A percentile compares a stretch with the other conserved stretches of the same genome.
Conservation (phyloP, 2,329 filamentous ascomycete genomes). For the Chaetothyriales sp. region DNA sequence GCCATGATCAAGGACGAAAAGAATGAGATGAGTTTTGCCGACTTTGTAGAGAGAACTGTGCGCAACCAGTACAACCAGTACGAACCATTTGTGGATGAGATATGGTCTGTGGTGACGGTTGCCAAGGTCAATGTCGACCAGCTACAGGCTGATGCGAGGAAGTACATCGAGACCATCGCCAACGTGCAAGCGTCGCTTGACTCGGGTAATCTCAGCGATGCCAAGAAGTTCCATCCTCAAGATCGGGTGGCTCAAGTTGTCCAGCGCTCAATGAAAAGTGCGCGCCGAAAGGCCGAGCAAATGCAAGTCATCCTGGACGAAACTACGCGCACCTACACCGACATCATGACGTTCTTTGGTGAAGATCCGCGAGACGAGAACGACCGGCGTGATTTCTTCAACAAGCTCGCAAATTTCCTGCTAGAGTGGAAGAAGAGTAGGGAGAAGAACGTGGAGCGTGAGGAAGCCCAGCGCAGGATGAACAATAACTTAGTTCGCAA, state of each 20-base stretch:
- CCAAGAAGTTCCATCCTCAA: slow-evolving; percentile 95
- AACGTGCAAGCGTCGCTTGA: slow-evolving; percentile 88
- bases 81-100: slow-evolving; percentile 77
- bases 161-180: slow-evolving; percentile 86
- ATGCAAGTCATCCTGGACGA: slow-evolving; percentile 87
- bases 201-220: slow-evolving; percentile 83
- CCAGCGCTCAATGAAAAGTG: slow-evolving; percentile 91
- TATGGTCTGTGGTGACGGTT: slow-evolving; percentile 56
- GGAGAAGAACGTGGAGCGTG: slow-evolving; percentile 74
- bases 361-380: slow-evolving; percentile 87
- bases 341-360: slow-evolving; percentile 93
- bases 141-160: slow-evolving; percentile 70
- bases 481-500: slow-evolving; percentile 90
- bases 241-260: slow-evolving; percentile 87
- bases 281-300: slow-evolving; percentile 86
- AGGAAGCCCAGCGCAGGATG: slow-evolving; percentile 71
- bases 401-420: slow-evolving; percentile 81
- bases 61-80: slow-evolving; percentile 93
- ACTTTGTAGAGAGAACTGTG: slow-evolving; percentile 90
- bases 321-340: slow-evolving; percentile 78
- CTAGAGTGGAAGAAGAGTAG: slow-evolving; percentile 89
- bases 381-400: slow-evolving; percentile 86
- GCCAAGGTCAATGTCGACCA: slow-evolving; percentile 95
- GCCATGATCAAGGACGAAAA: slow-evolving; percentile 99
- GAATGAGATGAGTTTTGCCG: slow-evolving; percentile 90